Conservation (phyloP, 768 basidiomycete genomes). For the Hygrocybe coccinea region DNA sequence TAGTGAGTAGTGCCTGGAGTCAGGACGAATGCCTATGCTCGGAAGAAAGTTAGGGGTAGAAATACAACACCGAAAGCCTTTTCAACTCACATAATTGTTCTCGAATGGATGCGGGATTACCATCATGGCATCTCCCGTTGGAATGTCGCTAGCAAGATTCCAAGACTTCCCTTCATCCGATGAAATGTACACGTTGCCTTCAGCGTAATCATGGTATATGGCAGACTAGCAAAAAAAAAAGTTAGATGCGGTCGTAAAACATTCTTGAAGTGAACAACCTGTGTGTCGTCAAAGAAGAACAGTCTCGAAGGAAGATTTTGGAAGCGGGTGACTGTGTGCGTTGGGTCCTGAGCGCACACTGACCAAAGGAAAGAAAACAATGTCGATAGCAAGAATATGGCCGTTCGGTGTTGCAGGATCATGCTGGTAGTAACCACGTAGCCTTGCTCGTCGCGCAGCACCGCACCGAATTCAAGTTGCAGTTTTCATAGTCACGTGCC, state of each 20-base stretch:
- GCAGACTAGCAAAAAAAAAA: conserved; percentile 37
- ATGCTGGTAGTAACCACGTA: conserved; percentile 14
- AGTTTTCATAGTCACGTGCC: not conserved
- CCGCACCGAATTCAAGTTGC: no score
- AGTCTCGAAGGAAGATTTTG: conserved; percentile 67
- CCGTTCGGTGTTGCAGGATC: conserved; percentile 20
- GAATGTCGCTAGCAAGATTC: conserved; percentile 48
- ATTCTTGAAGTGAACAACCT: conserved; percentile 26
- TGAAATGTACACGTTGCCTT: conserved; percentile 71
- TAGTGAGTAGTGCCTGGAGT: conserved; percentile 75
- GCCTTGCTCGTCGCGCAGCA: not conserved
- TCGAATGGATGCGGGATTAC: conserved; percentile 87
- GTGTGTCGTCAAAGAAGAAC: conserved; percentile 94
- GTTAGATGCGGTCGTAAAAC: conserved; percentile 8
- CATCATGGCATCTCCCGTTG: conserved; percentile 54
- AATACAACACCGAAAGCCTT: not conserved
- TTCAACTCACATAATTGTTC: conserved; percentile 57
- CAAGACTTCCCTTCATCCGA: conserved; percentile 80
- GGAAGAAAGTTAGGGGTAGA: not conserved
- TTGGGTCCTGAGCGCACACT: conserved; percentile 41
- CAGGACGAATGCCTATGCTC: conserved; percentile 75
- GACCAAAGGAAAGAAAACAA: conserved; percentile 12
- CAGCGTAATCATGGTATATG: conserved; percentile 74
- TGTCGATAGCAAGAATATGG: conserved; percentile 17
- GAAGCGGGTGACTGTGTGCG: conserved; percentile 50